phyloP scores from a whole-genome alignment of 169 alveolate species.

The Plasmodium gonderi region DNA sequence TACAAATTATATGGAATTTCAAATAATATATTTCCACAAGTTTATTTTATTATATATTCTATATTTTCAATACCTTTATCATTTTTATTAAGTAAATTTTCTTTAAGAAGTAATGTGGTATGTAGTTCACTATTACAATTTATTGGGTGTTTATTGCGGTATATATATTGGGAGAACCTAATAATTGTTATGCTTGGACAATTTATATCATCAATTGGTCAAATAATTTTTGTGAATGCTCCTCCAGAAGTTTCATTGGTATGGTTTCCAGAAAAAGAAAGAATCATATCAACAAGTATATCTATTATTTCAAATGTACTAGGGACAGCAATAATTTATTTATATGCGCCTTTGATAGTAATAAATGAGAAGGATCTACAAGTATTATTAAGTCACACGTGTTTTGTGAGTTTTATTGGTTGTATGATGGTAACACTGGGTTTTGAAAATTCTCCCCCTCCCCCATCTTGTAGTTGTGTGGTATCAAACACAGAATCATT shows the following conservation, averaged over 20 bases:
- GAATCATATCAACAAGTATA: slow-evolving; percentile 40
- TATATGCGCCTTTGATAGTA: slow-evolving; percentile 42
- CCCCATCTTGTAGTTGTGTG: not conserved
- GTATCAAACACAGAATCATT: not conserved
- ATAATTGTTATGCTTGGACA: slow-evolving; percentile 49
- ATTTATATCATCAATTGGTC: slow-evolving; percentile 53
- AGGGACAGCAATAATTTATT: slow-evolving; percentile 61
- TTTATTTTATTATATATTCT: slow-evolving; percentile 36
- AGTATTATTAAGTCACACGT: not conserved
- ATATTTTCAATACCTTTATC: slow-evolving; percentile 44
- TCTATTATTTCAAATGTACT: slow-evolving; percentile 41
- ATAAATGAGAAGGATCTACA: slow-evolving; percentile 19
- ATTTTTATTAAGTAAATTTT: slow-evolving; percentile 42
- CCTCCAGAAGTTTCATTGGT: slow-evolving; percentile 56
- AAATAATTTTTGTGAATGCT: slow-evolving; percentile 51
- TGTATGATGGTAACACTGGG: not conserved
- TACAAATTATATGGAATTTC: slow-evolving; percentile 32
- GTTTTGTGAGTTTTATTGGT: slow-evolving; percentile 40
- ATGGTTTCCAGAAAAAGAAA: slow-evolving; percentile 44
- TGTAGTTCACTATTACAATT: slow-evolving; percentile 30
- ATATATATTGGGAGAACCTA: slow-evolving; percentile 31
- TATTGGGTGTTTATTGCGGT: slow-evolving; percentile 33
- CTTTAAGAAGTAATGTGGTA: slow-evolving; percentile 33
- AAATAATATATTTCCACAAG: slow-evolving; percentile 63
- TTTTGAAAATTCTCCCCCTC: slow-evolving; percentile 40